Evolutionary conservation across 2,329 filamentous ascomycete species (phyloP).

Genomic region (Apiospora saccharicola): DNA sequence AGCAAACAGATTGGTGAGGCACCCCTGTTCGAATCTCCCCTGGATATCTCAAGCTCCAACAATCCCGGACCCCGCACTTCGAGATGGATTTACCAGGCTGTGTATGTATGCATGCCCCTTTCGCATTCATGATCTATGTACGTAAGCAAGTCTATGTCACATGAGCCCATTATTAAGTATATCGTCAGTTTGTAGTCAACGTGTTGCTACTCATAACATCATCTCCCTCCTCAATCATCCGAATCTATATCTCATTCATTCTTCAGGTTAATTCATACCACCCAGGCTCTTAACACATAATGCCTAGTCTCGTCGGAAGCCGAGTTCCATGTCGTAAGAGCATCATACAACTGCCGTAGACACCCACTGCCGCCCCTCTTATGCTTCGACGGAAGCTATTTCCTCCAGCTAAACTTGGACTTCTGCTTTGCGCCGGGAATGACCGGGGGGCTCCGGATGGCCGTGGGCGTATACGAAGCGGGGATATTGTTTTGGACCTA

Average conservation of each 20-base stretch:
- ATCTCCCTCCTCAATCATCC: not conserved
- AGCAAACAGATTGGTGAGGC: conserved; percentile 1
- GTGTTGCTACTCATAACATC: not conserved
- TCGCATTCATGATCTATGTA: conserved; percentile 5
- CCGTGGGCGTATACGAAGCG: conserved; percentile 45
- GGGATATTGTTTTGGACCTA: conserved; percentile 55
- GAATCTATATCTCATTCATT: not conserved
- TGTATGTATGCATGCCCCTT: not conserved
- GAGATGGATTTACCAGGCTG: not conserved
- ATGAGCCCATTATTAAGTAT: not conserved
- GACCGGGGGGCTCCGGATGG: not conserved
- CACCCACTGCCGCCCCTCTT: not conserved
- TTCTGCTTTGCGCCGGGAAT: not conserved
- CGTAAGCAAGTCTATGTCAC: not conserved
- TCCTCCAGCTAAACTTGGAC: not conserved
- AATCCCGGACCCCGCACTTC: not conserved
- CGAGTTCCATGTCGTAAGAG: not conserved
- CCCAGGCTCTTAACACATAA: not conserved
- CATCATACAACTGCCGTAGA: not conserved
- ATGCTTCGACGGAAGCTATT: not conserved
- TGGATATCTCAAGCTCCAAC: not conserved
- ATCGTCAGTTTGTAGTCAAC: not conserved
- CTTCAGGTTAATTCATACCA: not conserved
- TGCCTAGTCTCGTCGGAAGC: not conserved
- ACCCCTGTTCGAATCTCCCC: not conserved